Evolutionary conservation across 495 filamentous ascomycete species (phyloP).

Genomic region (Podospora tetraspora): DNA sequence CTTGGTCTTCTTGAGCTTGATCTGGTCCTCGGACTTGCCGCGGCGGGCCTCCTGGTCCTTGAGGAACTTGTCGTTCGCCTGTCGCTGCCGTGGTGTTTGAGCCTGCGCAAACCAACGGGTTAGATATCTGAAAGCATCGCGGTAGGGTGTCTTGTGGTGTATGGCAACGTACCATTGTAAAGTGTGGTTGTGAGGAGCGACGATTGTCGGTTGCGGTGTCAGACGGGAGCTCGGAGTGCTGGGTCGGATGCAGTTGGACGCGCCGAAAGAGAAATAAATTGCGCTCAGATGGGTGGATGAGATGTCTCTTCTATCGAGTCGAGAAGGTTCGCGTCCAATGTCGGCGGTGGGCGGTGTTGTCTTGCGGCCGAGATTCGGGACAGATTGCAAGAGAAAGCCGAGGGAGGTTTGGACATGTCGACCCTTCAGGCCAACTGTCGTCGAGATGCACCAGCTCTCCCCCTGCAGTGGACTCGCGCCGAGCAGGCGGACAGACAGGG

Average conservation of each 20-base stretch:
- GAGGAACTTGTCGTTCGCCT: constrained; percentile 78
- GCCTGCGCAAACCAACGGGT: constrained; percentile 49
- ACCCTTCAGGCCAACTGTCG: constrained; percentile 27
- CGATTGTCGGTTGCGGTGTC: neutral
- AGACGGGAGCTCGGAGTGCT: neutral
- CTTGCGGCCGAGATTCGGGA: constrained; percentile 17
- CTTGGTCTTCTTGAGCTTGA: constrained; percentile 60
- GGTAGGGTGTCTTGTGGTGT: neutral
- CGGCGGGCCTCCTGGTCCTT: constrained; percentile 72
- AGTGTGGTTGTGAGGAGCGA: neutral
- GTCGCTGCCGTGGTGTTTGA: constrained; percentile 91
- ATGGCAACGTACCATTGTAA: constrained; percentile 26
- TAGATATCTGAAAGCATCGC: neutral
- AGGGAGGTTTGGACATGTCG: constrained; percentile 3
- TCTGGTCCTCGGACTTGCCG: constrained; percentile 67
- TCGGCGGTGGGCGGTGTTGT: constrained; percentile 4
- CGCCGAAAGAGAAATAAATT: neutral
- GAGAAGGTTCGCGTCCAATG: neutral
- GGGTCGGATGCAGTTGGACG: neutral
- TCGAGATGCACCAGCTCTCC: neutral
- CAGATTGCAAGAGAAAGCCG: constrained; percentile 25
- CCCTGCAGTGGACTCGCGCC: neutral
- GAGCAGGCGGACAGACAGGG: neutral
- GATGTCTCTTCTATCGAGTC: neutral
- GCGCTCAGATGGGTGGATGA: neutral